These are phyloP conservation scores for Pichia sp. DNA, from an alignment of 1,139 yeast genomes.

Conservation along the genomic window DNA sequence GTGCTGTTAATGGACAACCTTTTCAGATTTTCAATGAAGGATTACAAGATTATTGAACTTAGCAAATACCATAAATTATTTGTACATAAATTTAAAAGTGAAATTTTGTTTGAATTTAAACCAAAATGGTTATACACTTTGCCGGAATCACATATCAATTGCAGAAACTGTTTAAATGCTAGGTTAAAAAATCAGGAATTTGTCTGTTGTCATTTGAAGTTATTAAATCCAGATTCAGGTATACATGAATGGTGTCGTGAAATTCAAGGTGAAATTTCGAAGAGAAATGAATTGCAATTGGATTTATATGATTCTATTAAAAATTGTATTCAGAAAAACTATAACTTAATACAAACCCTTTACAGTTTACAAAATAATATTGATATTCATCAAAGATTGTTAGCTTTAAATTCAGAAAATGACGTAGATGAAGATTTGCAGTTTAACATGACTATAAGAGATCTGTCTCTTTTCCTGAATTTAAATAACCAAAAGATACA, in stretches of 20 bases:
- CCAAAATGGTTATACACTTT: slow-evolving; percentile 30
- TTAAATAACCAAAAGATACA: slow-evolving; percentile 29
- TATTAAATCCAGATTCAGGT: slow-evolving; percentile 13
- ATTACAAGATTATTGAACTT: slow-evolving; percentile 10
- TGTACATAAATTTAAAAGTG: slow-evolving; percentile 2
- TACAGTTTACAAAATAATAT: slow-evolving; percentile 21
- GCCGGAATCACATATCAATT: slow-evolving; percentile 15
- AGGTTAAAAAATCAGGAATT: slow-evolving; percentile 16
- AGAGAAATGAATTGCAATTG: background rate
- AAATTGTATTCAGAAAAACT: slow-evolving; percentile 10
- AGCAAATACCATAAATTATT: slow-evolving; percentile 24
- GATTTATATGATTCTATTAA: background rate
- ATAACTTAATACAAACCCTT: slow-evolving; percentile 13
- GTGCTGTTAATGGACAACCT: slow-evolving; percentile 26
- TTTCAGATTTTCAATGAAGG: slow-evolving; percentile 4
- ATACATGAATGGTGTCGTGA: slow-evolving; percentile 20
- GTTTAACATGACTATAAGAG: slow-evolving; percentile 50
- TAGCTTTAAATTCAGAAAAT: slow-evolving; percentile 30
- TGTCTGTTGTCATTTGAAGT: slow-evolving; percentile 19
- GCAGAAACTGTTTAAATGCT: slow-evolving; percentile 28
- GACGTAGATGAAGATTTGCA: slow-evolving; percentile 43
- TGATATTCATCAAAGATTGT: slow-evolving; percentile 22
- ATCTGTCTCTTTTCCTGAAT: slow-evolving; percentile 45
- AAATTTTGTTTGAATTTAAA: slow-evolving; percentile 27
- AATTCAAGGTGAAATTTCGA: slow-evolving; percentile 13